Percentiles rank a stretch among this genome's conserved stretches.
These are phyloP conservation scores for Powellomyces hirtus DNA, from an alignment of 192 early-diverging fungal species.

Conservation along the genomic window DNA sequence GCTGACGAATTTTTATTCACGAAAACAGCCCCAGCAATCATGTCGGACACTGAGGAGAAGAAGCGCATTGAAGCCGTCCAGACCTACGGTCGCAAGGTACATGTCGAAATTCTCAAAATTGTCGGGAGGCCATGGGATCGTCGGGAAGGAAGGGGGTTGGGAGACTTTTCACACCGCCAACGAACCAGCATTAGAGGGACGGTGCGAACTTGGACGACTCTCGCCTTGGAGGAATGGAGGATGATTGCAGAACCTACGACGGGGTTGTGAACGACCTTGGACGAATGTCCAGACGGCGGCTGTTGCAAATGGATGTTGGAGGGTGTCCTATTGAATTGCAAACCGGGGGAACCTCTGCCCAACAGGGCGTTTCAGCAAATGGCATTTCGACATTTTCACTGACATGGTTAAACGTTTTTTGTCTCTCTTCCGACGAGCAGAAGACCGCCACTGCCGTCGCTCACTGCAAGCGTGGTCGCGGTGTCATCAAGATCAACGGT, in stretches of 20 bases:
- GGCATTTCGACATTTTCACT: not conserved
- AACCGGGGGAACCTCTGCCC: not conserved
- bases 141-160: not conserved
- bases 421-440: constrained; percentile 31
- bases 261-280: not conserved
- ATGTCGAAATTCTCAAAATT: constrained; percentile 22
- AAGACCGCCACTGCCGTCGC: constrained; percentile 99
- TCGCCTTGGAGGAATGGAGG: too few relatives aligned
- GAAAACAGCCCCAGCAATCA: not conserved
- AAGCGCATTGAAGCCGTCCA: constrained; percentile 68
- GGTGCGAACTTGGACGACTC: too few relatives aligned
- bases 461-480: constrained; percentile 96
- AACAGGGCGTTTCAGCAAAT: not conserved
- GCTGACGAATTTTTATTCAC: not conserved
- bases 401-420: not conserved
- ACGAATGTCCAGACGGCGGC: not conserved
- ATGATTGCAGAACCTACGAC: not conserved
- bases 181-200: too few relatives aligned
- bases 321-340: not conserved
- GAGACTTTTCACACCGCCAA: too few relatives aligned
- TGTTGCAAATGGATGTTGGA: not conserved
- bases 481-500: constrained; percentile 97
- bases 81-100: constrained; percentile 74
- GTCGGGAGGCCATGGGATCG: not conserved
- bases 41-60: not conserved